These are phyloP conservation scores for Cercophora sp. DNA, from an alignment of 495 filamentous ascomycete genomes.

Conservation along the genomic window DNA sequence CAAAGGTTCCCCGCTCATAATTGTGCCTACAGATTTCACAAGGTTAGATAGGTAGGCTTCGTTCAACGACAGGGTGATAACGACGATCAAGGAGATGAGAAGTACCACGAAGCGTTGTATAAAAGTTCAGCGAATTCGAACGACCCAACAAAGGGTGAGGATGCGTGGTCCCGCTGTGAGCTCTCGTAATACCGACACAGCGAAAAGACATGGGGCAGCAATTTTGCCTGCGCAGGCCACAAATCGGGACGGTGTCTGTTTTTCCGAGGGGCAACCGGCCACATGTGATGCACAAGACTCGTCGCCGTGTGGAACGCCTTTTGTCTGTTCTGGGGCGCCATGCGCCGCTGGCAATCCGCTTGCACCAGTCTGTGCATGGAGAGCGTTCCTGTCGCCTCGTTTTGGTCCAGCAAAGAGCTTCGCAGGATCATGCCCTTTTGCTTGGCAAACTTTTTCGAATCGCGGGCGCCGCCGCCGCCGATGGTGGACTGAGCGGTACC, in stretches of 20 bases:
- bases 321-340: neutral
- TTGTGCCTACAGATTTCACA: neutral
- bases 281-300: neutral
- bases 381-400: neutral
- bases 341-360: neutral
- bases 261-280: neutral
- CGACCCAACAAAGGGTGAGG: neutral
- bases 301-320: neutral
- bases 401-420: neutral
- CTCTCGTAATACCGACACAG: neutral
- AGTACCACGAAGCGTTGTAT: slow-evolving; percentile 1
- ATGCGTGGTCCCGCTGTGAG: neutral
- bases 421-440: neutral
- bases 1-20: neutral
- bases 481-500: neutral
- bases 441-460: neutral
- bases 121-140: neutral
- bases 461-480: too few species aligned
- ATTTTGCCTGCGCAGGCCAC: neutral
- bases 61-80: too few species aligned
- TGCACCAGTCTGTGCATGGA: neutral
- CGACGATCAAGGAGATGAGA: neutral
- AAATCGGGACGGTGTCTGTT: neutral
- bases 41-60: too few species aligned
- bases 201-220: neutral